Base-by-base conservation (phyloP, 1,284 basidiomycete species). In the Abortiporus biennis region DNA sequence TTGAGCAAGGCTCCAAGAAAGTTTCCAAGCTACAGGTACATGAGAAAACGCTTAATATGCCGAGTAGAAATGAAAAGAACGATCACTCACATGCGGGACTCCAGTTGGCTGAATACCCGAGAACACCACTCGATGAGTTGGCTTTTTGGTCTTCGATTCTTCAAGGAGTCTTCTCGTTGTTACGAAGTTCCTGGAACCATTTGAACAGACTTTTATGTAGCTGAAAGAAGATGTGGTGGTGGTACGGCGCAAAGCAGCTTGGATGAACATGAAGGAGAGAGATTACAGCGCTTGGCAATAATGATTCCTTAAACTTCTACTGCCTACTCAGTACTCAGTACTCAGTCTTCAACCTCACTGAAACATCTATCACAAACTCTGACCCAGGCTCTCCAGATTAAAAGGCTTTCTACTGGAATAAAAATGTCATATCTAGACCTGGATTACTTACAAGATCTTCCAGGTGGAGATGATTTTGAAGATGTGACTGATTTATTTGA, bases 1-100 rank as follows among this genome's bases (percentile, higher is more conserved):
- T 92, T 92, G 23, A 78, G 75, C 15, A 95, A 71, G 0, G 92
- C 93, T 4, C 94, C 94, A 2, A 97, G 74, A 55, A 93, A 91
- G 62, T 97, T 98, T 34, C 94, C 94, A 53, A 97, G 72, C 92
- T 96, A 32, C 9, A 24, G 13, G 2, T 22, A 3, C 21, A 45
- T 54, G 13, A 52, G 35, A 27, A 30, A 25, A 6, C 5, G 25
- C 31, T 24, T 9, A 29, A 12, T 8, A 23, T 33, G 15, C 30
- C 37, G 19, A 38, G 20, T 27, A 34, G 33, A 33, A 33, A 37
- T 23, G 9, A 29, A 29, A 9, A 9, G 27, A n/a, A 56, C 72
- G 50, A n/a, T n/a, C 12, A 56, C 72, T 50, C 58, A 91, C 89
- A 67, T 94, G 92, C 35, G 90, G 87, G 3, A 87, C 79, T 0